Conservation (phyloP, 768 basidiomycete species). For the Phlebiopsis flavidoalba region DNA sequence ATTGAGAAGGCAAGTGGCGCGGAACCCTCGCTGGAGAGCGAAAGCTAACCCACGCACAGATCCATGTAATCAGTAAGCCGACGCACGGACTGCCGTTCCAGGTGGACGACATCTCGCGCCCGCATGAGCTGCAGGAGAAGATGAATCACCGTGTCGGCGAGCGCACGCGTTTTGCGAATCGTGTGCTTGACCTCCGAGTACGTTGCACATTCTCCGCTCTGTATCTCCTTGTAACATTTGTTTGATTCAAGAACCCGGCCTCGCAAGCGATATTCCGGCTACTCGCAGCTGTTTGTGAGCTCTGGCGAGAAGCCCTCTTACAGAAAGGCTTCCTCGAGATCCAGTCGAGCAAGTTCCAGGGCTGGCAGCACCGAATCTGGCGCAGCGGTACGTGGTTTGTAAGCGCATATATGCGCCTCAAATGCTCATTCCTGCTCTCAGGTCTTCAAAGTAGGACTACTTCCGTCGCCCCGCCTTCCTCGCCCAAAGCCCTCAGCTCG, state of each 20-base stretch:
- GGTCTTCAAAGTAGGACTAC: conserved; percentile 97
- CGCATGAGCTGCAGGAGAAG: conserved; percentile 34
- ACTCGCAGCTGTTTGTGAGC: conserved; percentile 77
- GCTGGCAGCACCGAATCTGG: conserved; percentile 94
- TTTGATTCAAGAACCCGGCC: conserved; percentile 57
- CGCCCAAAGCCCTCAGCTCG: conserved; percentile 95
- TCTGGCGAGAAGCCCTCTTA: conserved; percentile 82
- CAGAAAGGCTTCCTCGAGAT: conserved; percentile 83
- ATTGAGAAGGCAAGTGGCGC: conserved; percentile 61
- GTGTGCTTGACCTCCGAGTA: conserved; percentile 90
- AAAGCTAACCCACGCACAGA: conserved; percentile 3
- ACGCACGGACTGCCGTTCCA: conserved; percentile 25
- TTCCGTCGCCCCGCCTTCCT: conserved; percentile 94
- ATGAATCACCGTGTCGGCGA: conserved; percentile 71
- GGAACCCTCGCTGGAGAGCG: background rate
- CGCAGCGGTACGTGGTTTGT: conserved; percentile 45
- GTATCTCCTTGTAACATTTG: background rate
- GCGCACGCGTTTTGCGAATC: conserved; percentile 90
- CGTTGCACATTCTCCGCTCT: conserved; percentile 21
- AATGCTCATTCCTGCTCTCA: background rate
- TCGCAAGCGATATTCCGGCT: conserved; percentile 94
- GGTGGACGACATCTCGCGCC: conserved; percentile 24
- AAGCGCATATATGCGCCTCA: background rate
- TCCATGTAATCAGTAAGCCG: conserved; percentile 22
- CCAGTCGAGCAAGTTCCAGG: conserved; percentile 94